Evolutionary conservation across 1,139 yeast genomes (phyloP).

Genomic region (Wickerhamomyces sp.): DNA sequence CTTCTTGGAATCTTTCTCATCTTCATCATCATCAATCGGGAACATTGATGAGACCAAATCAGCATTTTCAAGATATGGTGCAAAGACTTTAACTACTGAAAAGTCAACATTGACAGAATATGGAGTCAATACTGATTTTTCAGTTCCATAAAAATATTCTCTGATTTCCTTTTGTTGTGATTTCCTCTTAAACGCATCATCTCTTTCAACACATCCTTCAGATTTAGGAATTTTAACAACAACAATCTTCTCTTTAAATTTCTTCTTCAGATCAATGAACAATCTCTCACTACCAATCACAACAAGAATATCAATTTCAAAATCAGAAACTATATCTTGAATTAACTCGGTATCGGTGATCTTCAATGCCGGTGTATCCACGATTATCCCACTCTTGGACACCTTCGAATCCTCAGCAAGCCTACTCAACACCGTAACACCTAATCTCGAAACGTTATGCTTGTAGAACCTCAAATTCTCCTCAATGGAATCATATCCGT

Average conservation of each 20-base stretch:
- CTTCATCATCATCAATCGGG: conserved; percentile 36
- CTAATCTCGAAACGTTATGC: conserved; percentile 50
- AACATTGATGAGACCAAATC: conserved; percentile 30
- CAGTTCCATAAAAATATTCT: conserved; percentile 85
- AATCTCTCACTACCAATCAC: conserved; percentile 64
- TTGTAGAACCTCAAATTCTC: conserved; percentile 62
- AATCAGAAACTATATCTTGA: conserved; percentile 56
- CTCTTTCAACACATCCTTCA: conserved; percentile 72
- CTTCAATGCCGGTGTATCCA: conserved; percentile 72
- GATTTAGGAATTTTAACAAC: conserved; percentile 64
- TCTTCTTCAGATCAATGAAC: conserved; percentile 57
- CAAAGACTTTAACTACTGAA: conserved; percentile 43
- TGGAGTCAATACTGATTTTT: conserved; percentile 69
- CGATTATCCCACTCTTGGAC: conserved; percentile 58
- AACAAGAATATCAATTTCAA: conserved; percentile 51
- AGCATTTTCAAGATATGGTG: conserved; percentile 29
- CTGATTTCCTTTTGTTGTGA: conserved; percentile 71
- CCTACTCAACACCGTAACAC: conserved; percentile 53
- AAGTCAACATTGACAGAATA: conserved; percentile 54
- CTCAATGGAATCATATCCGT: conserved; percentile 59
- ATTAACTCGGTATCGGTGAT: conserved; percentile 32
- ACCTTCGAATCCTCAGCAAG: conserved; percentile 49
- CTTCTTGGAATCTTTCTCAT: conserved; percentile 16
- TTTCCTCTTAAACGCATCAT: conserved; percentile 63
- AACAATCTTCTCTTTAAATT: conserved; percentile 35